These are phyloP conservation scores for Colletotrichum camelliae DNA, from an alignment of 2,329 filamentous ascomycete species.

Conservation along the genomic window DNA sequence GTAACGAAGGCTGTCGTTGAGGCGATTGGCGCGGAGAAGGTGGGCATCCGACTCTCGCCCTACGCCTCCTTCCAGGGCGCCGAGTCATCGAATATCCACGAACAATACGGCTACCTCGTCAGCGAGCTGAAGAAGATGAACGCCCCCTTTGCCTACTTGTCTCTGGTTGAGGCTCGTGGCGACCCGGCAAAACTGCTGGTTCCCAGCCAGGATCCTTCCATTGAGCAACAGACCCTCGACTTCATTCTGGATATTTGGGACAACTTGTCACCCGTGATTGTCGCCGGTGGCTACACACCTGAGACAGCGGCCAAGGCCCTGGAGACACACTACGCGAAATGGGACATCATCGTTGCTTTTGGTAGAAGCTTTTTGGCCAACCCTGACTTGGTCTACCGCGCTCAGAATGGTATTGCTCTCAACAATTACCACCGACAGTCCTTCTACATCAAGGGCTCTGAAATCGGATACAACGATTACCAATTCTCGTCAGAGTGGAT, in stretches of 20 bases:
- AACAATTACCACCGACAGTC: constrained; percentile 29
- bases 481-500: constrained; percentile 4
- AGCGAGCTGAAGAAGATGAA: constrained; percentile 30
- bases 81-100: constrained; percentile 24
- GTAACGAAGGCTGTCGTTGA: constrained; percentile 38
- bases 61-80: constrained; percentile 31
- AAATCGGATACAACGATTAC: constrained; percentile 12
- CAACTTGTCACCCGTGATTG: constrained; percentile 30
- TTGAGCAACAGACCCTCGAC: constrained; percentile 29
- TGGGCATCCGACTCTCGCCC: constrained; percentile 45
- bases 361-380: constrained; percentile 32
- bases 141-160: constrained; percentile 30
- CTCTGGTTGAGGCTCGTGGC: constrained; percentile 31
- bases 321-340: constrained; percentile 30
- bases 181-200: constrained; percentile 32
- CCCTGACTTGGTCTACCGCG: constrained; percentile 31
- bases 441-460: constrained; percentile 24
- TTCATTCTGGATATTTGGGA: constrained; percentile 34
- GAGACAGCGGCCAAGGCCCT: constrained; percentile 22
- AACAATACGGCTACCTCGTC: constrained; percentile 29
- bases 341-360: constrained; percentile 34
- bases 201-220: constrained; percentile 38
- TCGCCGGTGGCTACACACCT: constrained; percentile 30
- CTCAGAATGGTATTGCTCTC: constrained; percentile 27
- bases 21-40: constrained; percentile 32